These are phyloP conservation scores for Linnemannia exigua DNA, from an alignment of 192 early-diverging fungal species.

Conservation along the genomic window DNA sequence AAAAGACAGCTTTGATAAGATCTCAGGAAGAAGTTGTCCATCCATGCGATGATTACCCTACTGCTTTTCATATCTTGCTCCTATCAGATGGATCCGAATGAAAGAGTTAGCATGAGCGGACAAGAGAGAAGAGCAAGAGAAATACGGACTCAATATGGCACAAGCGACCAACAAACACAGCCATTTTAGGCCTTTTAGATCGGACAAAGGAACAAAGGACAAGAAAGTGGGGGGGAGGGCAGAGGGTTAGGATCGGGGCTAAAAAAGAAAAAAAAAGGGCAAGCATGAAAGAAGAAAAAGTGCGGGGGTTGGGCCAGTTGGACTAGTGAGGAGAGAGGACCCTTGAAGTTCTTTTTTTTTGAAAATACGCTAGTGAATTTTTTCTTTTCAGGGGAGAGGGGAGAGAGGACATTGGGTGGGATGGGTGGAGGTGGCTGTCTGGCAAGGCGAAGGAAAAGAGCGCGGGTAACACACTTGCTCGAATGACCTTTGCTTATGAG, in stretches of 20 bases:
- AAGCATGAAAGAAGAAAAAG: background rate
- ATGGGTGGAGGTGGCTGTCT: background rate
- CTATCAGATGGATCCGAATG: background rate
- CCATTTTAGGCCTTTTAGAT: background rate
- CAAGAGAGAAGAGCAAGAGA: background rate
- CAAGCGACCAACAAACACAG: background rate
- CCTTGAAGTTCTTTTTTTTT: constrained; percentile 8
- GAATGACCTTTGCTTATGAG: no score
- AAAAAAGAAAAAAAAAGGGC: background rate
- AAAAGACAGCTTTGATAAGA: no score
- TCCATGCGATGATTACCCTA: no score
- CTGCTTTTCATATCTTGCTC: no score
- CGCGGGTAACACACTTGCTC: background rate
- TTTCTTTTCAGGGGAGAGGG: background rate
- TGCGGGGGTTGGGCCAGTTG: background rate
- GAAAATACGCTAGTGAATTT: background rate
- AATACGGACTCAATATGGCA: background rate
- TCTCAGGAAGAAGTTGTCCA: no score
- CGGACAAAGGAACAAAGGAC: background rate
- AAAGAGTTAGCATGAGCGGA: background rate
- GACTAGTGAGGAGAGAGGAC: background rate
- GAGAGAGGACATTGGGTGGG: background rate
- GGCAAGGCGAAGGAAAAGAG: background rate
- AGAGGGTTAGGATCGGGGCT: constrained; percentile 2
- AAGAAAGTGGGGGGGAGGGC: no score